Evolutionary conservation across 192 early-diverging fungal species (phyloP).

Genomic region (Umbelopsis ramanniana): DNA sequence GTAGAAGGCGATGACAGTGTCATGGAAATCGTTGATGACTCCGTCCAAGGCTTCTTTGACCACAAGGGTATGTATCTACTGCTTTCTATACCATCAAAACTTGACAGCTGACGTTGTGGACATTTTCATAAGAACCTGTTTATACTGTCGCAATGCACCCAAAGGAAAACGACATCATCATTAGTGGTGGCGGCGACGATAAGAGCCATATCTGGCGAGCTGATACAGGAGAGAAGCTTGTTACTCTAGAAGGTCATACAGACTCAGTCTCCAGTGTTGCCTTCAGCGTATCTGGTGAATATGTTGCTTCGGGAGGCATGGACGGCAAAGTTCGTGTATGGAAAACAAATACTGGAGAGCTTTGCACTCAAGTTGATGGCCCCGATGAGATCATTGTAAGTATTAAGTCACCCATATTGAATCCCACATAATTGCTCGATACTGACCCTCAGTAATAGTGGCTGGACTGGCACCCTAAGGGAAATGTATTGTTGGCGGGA

Average conservation of each 20-base stretch:
- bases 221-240: slow-evolving; percentile 80
- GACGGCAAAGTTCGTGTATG: slow-evolving; percentile 88
- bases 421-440: not conserved
- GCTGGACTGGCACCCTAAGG: slow-evolving; percentile 96
- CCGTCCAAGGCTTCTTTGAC: slow-evolving; percentile 89
- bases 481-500: slow-evolving; percentile 89
- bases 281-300: slow-evolving; percentile 84
- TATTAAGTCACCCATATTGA: not conserved
- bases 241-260: slow-evolving; percentile 74
- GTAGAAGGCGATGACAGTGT: slow-evolving; percentile 59
- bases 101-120: not conserved
- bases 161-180: slow-evolving; percentile 63
- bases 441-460: slow-evolving; percentile 54
- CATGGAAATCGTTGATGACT: slow-evolving; percentile 77
- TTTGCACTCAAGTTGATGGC: slow-evolving; percentile 78
- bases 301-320: slow-evolving; percentile 93
- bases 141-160: slow-evolving; percentile 87
- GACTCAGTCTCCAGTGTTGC: slow-evolving; percentile 86
- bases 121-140: slow-evolving; percentile 71
- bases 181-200: slow-evolving; percentile 94
- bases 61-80: slow-evolving; percentile 67
- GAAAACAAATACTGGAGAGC: slow-evolving; percentile 61
- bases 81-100: not conserved
- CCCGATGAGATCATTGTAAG: slow-evolving; percentile 86
- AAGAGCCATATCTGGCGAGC: slow-evolving; percentile 85